Base-by-base conservation (phyloP, 192 early-diverging fungal genomes). In the Endogone sp. region DNA sequence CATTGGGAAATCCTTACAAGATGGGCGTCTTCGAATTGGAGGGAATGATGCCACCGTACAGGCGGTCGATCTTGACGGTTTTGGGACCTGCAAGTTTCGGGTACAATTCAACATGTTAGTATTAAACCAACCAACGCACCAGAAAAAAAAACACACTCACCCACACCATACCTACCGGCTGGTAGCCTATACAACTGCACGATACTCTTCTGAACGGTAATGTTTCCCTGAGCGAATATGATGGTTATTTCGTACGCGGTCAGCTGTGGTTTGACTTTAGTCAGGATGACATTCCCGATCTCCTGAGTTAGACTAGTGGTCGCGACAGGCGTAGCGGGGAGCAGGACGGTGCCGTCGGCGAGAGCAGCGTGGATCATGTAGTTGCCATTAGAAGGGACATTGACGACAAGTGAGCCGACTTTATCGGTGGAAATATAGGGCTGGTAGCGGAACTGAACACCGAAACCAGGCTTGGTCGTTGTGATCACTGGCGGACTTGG, bases 11-110 rank as follows among this genome's bases (percentile, higher is more conserved):
- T 49, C 16, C 37, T 49, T 49, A 49, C 37, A 49, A 49, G 37
- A 49, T 49, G 37, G 37, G 37, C 0, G 37, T 49, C 1, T 49
- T 6, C 37, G 37, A 49, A 16, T 29, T 67, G n/a, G 66, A n/a
- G 3, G 66, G 57, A n/a, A 67, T 24, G 21, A 67, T 67, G 29
- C 66, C 66, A 24, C 66, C 66, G 56, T 27, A 67, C n/a, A 67
- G 55, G 26, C 66, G 66, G 60, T 67, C 66, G 27, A 67, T 56
- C 49, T 67, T 67, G 66, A 67, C 66, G 29, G 66, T 67, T n/a
- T 67, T 67, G 27, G 66, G 66, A 26, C 66, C 66, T 67, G 37
- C 2, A 29, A 49, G 37, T 16, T 16, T 49, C 37, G 16, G 16
- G 16, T 49, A 16, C 37, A 0, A 49, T 1, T 11, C 37, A 16